A percentile compares a stretch with the other conserved stretches of the same genome.
Evolutionary conservation across 2,329 filamentous ascomycete species (phyloP).

Genomic region (Sarocladium strictum): DNA sequence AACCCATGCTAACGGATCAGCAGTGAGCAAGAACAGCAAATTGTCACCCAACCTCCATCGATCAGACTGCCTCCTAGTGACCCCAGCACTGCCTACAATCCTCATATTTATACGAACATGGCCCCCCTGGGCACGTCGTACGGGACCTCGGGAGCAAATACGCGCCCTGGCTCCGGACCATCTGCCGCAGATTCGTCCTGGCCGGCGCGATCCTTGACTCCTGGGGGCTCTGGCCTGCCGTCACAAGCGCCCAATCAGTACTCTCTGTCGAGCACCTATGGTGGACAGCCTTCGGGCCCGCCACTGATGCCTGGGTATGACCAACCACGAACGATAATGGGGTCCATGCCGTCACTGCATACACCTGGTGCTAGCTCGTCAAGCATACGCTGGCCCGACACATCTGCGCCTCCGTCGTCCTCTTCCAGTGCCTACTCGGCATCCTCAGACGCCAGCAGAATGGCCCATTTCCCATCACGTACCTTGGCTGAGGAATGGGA

Average conservation of each 20-base stretch:
- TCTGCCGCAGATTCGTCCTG: background rate
- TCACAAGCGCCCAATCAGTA: background rate
- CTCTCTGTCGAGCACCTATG: background rate
- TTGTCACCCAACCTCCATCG: background rate
- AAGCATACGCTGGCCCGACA: background rate
- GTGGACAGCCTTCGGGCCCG: background rate
- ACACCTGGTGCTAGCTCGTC: background rate
- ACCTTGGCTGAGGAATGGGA: background rate
- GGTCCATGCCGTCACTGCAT: background rate
- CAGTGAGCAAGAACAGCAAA: conserved; percentile 2
- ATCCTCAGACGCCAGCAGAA: background rate
- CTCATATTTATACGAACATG: background rate
- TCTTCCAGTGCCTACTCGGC: background rate
- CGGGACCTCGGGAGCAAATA: background rate
- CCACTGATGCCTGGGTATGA: background rate
- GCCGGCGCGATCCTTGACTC: background rate
- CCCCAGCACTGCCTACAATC: background rate
- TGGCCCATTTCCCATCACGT: background rate
- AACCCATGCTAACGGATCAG: background rate
- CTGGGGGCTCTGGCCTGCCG: background rate
- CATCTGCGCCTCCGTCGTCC: background rate
- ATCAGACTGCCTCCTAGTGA: background rate
- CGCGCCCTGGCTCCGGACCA: background rate
- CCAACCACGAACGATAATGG: background rate
- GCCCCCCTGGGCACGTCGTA: background rate